Evolutionary conservation across 2,329 filamentous ascomycete genomes (phyloP).

Genomic region (Aureobasidium leucospermi): DNA sequence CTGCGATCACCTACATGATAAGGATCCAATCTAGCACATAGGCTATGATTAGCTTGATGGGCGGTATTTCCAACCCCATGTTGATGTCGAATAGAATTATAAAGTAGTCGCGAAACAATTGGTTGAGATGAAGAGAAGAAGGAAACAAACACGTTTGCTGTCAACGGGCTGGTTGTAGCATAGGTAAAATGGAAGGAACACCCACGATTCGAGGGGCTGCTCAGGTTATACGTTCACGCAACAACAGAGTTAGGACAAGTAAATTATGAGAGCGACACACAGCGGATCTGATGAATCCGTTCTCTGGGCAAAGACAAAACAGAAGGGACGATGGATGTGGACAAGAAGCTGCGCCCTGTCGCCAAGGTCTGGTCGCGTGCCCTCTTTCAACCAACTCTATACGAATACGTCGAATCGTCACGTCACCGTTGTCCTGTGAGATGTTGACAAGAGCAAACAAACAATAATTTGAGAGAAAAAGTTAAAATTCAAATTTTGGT

Average conservation of each 20-base stretch:
- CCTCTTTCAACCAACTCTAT: not conserved
- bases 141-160: not conserved
- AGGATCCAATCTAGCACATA: constrained; percentile 71
- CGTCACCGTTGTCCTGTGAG: not conserved
- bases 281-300: not conserved
- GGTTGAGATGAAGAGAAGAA: not conserved
- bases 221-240: not conserved
- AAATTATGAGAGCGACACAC: not conserved
- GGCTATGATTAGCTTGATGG: constrained; percentile 47
- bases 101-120: not conserved
- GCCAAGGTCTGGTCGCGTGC: constrained; percentile 11
- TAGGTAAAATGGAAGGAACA: not conserved
- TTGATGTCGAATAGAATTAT: not conserved
- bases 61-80: not conserved
- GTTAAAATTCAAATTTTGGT: not conserved
- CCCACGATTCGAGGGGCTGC: not conserved
- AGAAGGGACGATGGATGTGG: not conserved
- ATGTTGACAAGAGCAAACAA: constrained; percentile 1
- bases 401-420: not conserved
- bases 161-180: not conserved
- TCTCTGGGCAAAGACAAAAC: not conserved
- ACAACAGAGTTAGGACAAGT: not conserved
- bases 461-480: not conserved
- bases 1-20: constrained; percentile 44
- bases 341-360: not conserved